These are phyloP conservation scores for Nothopassalora personata DNA, from an alignment of 2,329 filamentous ascomycete species.

Conservation along the genomic window DNA sequence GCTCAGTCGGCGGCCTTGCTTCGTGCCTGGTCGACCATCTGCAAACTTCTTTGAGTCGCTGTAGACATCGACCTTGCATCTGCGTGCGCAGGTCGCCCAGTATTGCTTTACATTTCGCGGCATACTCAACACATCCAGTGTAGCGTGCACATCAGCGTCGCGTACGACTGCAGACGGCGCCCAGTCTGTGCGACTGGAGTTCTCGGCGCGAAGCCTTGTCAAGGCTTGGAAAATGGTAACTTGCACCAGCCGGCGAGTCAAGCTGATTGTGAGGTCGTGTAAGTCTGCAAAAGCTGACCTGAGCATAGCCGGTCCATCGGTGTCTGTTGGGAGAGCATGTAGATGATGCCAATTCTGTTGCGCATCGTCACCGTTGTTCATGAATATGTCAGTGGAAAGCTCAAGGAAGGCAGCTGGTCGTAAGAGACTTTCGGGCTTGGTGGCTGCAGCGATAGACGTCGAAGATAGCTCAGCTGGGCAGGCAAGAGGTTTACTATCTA, in stretches of 20 bases:
- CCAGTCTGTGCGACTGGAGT: conserved; percentile 23
- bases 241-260: conserved; percentile 67
- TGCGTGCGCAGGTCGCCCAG: conserved; percentile 49
- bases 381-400: conserved; percentile 64
- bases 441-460: not conserved
- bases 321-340: conserved; percentile 37
- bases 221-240: conserved; percentile 65
- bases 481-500: not conserved
- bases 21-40: conserved; percentile 25
- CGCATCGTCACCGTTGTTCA: conserved; percentile 58
- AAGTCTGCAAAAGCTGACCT: conserved; percentile 74
- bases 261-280: conserved; percentile 58
- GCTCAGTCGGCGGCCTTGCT: conserved; percentile 24
- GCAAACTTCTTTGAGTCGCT: conserved; percentile 25
- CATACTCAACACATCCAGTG: conserved; percentile 51
- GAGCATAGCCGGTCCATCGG: conserved; percentile 62
- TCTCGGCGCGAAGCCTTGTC: conserved; percentile 56
- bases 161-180: conserved; percentile 21
- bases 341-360: conserved; percentile 64
- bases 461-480: not conserved
- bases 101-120: conserved; percentile 42
- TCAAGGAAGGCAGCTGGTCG: conserved; percentile 55
- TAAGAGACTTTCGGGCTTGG: conserved; percentile 47
- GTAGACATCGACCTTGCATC: conserved; percentile 49
- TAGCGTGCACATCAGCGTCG: conserved; percentile 49